Conservation (phyloP, 2,329 filamentous ascomycete genomes). For the Ascochyta lentis region DNA sequence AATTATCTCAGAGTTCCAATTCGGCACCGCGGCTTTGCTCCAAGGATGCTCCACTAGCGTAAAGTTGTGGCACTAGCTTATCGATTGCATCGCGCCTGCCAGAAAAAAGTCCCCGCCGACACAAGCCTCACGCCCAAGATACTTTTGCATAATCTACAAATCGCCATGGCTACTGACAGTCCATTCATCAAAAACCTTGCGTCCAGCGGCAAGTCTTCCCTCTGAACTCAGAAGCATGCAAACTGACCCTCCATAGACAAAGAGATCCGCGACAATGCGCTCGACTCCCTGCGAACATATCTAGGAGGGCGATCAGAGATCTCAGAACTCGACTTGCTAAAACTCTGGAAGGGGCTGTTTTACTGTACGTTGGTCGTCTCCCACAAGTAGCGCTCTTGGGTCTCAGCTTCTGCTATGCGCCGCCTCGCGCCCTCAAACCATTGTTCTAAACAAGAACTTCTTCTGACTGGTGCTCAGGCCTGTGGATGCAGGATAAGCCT, state of each 20-base stretch:
- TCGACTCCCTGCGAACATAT: slow-evolving; percentile 78
- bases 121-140: slow-evolving; percentile 1
- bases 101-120: slow-evolving; percentile 17
- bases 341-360: slow-evolving; percentile 95
- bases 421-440: background rate
- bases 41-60: background rate
- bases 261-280: slow-evolving; percentile 76
- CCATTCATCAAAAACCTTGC: slow-evolving; percentile 85
- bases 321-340: slow-evolving; percentile 74
- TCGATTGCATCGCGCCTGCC: slow-evolving; percentile 11
- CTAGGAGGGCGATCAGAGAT: slow-evolving; percentile 70
- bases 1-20: background rate
- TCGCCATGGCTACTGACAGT: slow-evolving; percentile 46
- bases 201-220: slow-evolving; percentile 71
- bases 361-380: slow-evolving; percentile 63
- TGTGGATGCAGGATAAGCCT: slow-evolving; percentile 93
- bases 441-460: background rate
- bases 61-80: slow-evolving; percentile 10
- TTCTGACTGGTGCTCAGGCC: slow-evolving; percentile 54
- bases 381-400: background rate
- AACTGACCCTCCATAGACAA: slow-evolving; percentile 64
- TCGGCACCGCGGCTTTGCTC: background rate
- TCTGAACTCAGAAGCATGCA: background rate
- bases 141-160: background rate
- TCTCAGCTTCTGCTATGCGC: background rate